phyloP scores from a whole-genome alignment of 2,329 filamentous ascomycete genomes.

The Neopestalotiopsis sp. region DNA sequence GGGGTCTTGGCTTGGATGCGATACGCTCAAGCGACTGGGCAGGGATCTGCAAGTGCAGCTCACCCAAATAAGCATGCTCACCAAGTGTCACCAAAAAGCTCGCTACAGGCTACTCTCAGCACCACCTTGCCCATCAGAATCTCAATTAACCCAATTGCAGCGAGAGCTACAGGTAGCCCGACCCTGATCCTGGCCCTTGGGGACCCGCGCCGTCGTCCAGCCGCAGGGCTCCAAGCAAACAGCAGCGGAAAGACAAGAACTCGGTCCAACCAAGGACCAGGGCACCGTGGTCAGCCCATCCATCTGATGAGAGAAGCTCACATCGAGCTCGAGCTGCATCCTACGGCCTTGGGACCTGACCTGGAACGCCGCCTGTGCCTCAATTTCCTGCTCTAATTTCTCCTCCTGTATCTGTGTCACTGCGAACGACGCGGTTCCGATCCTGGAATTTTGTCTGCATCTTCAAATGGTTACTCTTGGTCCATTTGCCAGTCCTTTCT shows the following conservation, averaged over 20 bases:
- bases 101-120: neutral
- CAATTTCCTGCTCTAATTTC: neutral
- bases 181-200: neutral
- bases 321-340: slow-evolving; percentile 8
- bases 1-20: slow-evolving; percentile 17
- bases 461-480: neutral
- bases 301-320: neutral
- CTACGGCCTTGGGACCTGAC: neutral
- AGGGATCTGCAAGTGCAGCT: neutral
- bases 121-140: neutral
- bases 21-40: neutral
- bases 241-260: neutral
- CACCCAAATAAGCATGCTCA: slow-evolving; percentile 17
- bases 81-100: neutral
- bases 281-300: neutral
- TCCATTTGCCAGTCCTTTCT: neutral
- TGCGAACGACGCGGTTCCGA: neutral
- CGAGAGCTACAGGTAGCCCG: neutral
- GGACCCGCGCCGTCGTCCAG: slow-evolving; percentile 1
- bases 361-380: slow-evolving; percentile 9
- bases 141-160: neutral
- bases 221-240: neutral
- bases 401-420: neutral
- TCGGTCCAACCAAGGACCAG: neutral
- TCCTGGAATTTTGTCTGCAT: neutral